These are phyloP conservation scores for Iberis pinnata DNA, from an alignment of 345 rosid species.

Conservation along the genomic window DNA sequence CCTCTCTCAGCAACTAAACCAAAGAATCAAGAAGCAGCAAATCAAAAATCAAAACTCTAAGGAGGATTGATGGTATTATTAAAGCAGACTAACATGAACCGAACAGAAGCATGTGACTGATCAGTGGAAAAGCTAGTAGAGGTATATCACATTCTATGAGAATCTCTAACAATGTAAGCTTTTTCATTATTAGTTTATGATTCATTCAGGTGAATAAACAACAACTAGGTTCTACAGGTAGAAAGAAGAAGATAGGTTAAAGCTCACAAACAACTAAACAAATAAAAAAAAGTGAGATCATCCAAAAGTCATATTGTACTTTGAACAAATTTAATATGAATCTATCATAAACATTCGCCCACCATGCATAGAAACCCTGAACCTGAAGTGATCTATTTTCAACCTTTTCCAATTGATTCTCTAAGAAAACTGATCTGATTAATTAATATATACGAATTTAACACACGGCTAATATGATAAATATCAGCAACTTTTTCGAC, in stretches of 20 bases:
- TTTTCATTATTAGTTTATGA: conserved; percentile 1
- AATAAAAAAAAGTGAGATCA: conserved; percentile 15
- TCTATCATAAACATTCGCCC: conserved; percentile 26
- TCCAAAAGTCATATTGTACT: conserved; percentile 29
- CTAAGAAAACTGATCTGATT: conserved; percentile 24
- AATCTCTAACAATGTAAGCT: neutral
- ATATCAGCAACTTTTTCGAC: conserved; percentile 16
- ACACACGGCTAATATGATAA: conserved; percentile 4
- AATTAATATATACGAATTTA: neutral
- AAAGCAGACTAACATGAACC: neutral
- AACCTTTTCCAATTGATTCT: conserved; percentile 27
- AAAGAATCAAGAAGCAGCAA: too few relatives aligned
- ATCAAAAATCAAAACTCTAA: too few relatives aligned
- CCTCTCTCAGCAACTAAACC: neutral
- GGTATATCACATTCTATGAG: conserved; percentile 7
- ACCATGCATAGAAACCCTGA: conserved; percentile 8
- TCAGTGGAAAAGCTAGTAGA: neutral
- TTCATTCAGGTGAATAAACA: conserved; percentile 23
- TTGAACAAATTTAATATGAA: conserved; percentile 3
- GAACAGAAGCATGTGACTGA: conserved; percentile 15
- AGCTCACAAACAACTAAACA: neutral
- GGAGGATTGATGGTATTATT: too few relatives aligned
- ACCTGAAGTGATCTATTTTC: conserved; percentile 27
- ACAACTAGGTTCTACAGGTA: too few relatives aligned
- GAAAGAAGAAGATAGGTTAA: too few relatives aligned